phyloP scores from a whole-genome alignment of 116 monocot species.

The Posidonia oceanica region DNA sequence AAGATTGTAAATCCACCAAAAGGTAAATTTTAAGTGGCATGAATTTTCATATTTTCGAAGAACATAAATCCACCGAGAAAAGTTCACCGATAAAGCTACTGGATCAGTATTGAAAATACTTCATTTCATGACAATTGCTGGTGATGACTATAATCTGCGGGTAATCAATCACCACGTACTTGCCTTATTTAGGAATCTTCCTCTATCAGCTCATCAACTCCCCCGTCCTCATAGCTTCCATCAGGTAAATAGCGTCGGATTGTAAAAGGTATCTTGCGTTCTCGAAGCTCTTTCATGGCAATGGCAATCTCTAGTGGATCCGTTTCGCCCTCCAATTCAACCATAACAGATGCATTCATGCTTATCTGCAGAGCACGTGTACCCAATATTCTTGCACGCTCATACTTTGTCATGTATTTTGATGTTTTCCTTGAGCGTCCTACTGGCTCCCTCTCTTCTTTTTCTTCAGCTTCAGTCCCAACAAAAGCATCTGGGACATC shows the following conservation, averaged over 20 bases:
- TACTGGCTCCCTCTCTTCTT: constrained; percentile 37
- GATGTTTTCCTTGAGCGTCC: constrained; percentile 69
- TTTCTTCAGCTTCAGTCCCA: constrained; percentile 53
- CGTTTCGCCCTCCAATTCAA: constrained; percentile 81
- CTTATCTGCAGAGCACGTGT: constrained; percentile 97
- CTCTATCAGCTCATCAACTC: constrained; percentile 97
- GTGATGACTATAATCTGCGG: background rate
- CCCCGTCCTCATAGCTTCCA: constrained; percentile 71
- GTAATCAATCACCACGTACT: constrained; percentile 63
- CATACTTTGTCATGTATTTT: constrained; percentile 99
- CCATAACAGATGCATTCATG: constrained; percentile 84
- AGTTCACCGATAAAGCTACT: too few relatives aligned
- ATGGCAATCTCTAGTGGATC: constrained; percentile 66
- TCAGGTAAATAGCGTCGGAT: constrained; percentile 91
- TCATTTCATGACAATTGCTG: too few relatives aligned
- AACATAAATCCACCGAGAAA: too few relatives aligned
- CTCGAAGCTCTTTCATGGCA: constrained; percentile 92
- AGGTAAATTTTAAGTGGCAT: too few relatives aligned
- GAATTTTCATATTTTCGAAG: too few relatives aligned
- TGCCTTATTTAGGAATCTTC: constrained; percentile 96
- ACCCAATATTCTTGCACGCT: constrained; percentile 91
- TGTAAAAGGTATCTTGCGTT: constrained; percentile 91
- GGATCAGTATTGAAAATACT: too few relatives aligned
- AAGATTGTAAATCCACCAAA: too few relatives aligned
- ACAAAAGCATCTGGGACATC: constrained; percentile 46